Percentiles rank a stretch among this genome's conserved stretches.
These are phyloP conservation scores for Dysphania ambrosioides DNA, from an alignment of 148 eudicot genomes.

Conservation along the genomic window DNA sequence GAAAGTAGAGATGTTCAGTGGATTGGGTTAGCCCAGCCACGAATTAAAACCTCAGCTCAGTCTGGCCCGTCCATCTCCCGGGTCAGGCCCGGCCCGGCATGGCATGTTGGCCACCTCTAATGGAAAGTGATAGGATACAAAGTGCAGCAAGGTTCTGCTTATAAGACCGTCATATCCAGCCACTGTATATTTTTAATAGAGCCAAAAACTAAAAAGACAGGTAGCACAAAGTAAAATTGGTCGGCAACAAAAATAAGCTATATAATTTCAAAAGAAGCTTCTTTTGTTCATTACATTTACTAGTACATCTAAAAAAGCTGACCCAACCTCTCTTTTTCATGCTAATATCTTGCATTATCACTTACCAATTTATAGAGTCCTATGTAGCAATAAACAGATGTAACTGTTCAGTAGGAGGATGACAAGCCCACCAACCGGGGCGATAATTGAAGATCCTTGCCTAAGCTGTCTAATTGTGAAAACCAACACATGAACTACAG, in stretches of 20 bases:
- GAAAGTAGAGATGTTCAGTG: too few relatives aligned
- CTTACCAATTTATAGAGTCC: conserved; percentile 5
- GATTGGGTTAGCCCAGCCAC: too few relatives aligned
- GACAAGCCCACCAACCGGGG: neutral
- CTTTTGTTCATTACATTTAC: neutral
- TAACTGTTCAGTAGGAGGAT: neutral
- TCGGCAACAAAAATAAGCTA: conserved; percentile 5
- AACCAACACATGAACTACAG: neutral
- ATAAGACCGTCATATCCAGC: neutral
- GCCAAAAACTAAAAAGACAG: neutral
- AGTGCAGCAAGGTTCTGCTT: neutral
- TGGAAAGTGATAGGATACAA: neutral
- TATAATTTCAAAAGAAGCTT: conserved; percentile 7
- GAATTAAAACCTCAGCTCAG: too few relatives aligned
- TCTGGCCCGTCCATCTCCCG: too few relatives aligned
- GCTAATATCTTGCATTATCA: conserved; percentile 3
- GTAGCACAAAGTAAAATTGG: neutral
- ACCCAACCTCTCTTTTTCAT: conserved; percentile 3
- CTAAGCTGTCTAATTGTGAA: conserved; percentile 9
- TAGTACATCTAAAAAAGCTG: conserved; percentile 5
- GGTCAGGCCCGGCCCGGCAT: too few relatives aligned
- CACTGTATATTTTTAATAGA: neutral
- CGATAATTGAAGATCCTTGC: neutral
- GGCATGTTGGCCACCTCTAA: too few relatives aligned
- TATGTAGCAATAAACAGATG: conserved; percentile 3